Conservation (phyloP, 805 yeast genomes). For the Cyberlindnera nakhonratchasimensis region DNA sequence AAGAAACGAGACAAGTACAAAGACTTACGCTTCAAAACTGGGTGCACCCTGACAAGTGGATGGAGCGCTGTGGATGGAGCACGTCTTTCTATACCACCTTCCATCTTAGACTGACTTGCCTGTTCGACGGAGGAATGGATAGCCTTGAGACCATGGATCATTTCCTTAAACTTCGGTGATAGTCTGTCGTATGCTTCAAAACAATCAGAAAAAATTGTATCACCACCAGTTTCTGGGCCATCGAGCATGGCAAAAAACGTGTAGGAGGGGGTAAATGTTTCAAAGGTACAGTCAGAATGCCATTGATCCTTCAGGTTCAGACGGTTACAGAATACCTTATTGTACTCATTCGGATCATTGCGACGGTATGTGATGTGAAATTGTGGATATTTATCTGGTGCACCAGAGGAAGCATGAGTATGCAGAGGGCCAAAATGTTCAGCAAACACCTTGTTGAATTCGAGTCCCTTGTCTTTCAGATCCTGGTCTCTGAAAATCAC, state of each 20-base stretch:
- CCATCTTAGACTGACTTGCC: slow-evolving; percentile 44
- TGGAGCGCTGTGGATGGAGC: slow-evolving; percentile 32
- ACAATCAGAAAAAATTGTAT: slow-evolving; percentile 51
- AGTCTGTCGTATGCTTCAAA: slow-evolving; percentile 52
- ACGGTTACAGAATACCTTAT: slow-evolving; percentile 26
- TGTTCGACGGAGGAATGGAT: slow-evolving; percentile 41
- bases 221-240: slow-evolving; percentile 49
- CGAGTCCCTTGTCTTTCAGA: slow-evolving; percentile 50
- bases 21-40: slow-evolving; percentile 61
- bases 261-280: slow-evolving; percentile 14
- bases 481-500: slow-evolving; percentile 66
- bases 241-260: slow-evolving; percentile 53
- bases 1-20: slow-evolving; percentile 49
- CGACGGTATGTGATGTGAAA: slow-evolving; percentile 53
- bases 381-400: slow-evolving; percentile 57
- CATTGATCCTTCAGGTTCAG: slow-evolving; percentile 14
- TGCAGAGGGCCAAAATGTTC: slow-evolving; percentile 67
- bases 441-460: slow-evolving; percentile 48
- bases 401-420: slow-evolving; percentile 71
- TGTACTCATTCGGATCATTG: slow-evolving; percentile 28
- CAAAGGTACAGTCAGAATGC: slow-evolving; percentile 17
- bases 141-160: slow-evolving; percentile 43
- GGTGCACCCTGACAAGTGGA: slow-evolving; percentile 61
- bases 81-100: slow-evolving; percentile 47
- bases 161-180: slow-evolving; percentile 45